These are phyloP conservation scores for Naegleria gruberi DNA, from an alignment of 208 protist species.

Conservation along the genomic window DNA sequence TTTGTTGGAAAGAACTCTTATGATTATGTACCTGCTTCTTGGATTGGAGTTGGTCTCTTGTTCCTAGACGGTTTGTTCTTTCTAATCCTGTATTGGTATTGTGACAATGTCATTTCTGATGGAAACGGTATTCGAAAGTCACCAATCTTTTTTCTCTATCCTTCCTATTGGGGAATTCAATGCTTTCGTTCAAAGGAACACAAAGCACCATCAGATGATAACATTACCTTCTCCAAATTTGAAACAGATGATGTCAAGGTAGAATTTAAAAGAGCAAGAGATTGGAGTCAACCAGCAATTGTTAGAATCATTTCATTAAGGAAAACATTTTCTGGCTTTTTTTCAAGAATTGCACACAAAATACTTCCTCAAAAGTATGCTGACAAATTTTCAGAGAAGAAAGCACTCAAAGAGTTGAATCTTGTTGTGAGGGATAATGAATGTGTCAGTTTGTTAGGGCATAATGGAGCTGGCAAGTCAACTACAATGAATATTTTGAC, in stretches of 20 bases:
- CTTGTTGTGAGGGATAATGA: neutral
- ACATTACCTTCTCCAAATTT: neutral
- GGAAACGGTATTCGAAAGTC: neutral
- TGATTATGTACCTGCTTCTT: neutral
- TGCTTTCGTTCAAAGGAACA: neutral
- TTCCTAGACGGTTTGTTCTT: neutral
- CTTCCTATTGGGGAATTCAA: neutral
- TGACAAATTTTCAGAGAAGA: neutral
- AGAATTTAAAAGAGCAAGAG: neutral
- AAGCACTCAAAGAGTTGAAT: neutral
- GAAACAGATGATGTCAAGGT: neutral
- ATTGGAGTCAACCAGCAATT: neutral
- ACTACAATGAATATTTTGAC: constrained; percentile 45
- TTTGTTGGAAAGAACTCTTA: too few species aligned
- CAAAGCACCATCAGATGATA: neutral
- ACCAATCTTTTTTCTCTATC: neutral
- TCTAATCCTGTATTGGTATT: neutral
- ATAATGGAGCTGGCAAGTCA: constrained; percentile 41
- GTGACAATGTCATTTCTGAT: neutral
- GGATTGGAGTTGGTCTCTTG: neutral
- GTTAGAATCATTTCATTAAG: neutral
- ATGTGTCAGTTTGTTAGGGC: neutral
- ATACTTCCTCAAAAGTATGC: neutral
- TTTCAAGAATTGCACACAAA: neutral
- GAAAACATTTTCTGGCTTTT: neutral